Evolutionary conservation across 495 filamentous ascomycete genomes (phyloP), one percentile per base, ranked within the genome.

Genomic region (Amorphotheca resinae): DNA sequence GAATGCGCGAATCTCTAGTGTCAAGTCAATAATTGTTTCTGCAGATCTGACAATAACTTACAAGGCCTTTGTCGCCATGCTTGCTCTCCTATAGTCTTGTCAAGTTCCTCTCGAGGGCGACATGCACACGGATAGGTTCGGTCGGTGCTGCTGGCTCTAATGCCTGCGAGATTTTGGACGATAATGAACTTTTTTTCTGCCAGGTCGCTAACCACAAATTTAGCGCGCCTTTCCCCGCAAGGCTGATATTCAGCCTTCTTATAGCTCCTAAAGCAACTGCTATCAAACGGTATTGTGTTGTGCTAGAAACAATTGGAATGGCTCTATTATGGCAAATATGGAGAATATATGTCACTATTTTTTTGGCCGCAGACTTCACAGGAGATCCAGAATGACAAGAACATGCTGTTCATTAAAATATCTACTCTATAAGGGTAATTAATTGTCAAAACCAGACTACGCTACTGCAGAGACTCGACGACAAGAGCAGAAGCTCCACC

Each of bases 401-500:
- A n/a, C n/a, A n/a, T n/a, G n/a, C n/a, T n/a, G n/a, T n/a, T n/a
- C n/a, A n/a, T n/a, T n/a, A n/a, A n/a, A n/a, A n/a, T n/a, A n/a
- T n/a, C n/a, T n/a, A n/a, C n/a, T n/a, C n/a, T n/a, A n/a, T n/a
- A n/a, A n/a, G n/a, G n/a, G n/a, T n/a, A n/a, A n/a, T n/a, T n/a
- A n/a, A n/a, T n/a, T n/a, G n/a, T n/a, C n/a, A n/a, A n/a, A n/a
- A n/a, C n/a, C n/a, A n/a, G n/a, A n/a, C n/a, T n/a, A n/a, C n/a
- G n/a, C 33, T 54, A 57, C 39, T 57, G 47, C 37, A 54, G 28
- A 23, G 48, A 74, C 69, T 98, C 89, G 53, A 98, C 69, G 39
- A 98, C 82, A 44, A 98, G 65, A 36, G 93, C 88, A 56, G 79
- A 84, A 30, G 91, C 91, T 53, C 91, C 91, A 52, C 91, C 91